Conservation (phyloP, 2,329 filamentous ascomycete species). For the Trichoderma atrobrunneum region DNA sequence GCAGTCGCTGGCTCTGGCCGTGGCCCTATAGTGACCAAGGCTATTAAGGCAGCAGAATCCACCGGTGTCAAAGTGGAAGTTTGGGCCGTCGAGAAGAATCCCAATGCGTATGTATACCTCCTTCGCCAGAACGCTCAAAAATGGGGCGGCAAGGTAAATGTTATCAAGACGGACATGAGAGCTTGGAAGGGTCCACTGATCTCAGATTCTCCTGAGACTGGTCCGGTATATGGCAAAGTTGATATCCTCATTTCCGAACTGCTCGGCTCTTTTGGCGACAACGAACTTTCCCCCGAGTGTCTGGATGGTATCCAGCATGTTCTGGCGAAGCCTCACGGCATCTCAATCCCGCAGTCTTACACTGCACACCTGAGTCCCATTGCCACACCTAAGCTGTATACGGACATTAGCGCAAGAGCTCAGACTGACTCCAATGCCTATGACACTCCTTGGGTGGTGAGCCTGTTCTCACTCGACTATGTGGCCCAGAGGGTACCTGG, state of each 20-base stretch:
- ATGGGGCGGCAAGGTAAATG: constrained; percentile 78
- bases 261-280: constrained; percentile 92
- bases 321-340: constrained; percentile 72
- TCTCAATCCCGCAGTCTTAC: constrained; percentile 91
- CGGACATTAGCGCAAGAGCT: constrained; percentile 68
- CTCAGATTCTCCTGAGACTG: constrained; percentile 40
- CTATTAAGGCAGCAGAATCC: constrained; percentile 72
- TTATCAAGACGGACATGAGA: constrained; percentile 97
- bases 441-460: constrained; percentile 92
- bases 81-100: constrained; percentile 97
- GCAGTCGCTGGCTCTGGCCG: constrained; percentile 92
- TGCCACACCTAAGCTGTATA: constrained; percentile 78
- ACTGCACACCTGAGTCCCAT: constrained; percentile 93
- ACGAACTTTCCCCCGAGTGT: constrained; percentile 94
- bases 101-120: constrained; percentile 91
- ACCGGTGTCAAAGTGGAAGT: constrained; percentile 78
- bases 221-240: constrained; percentile 61
- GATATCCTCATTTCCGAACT: constrained; percentile 95
- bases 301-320: constrained; percentile 93
- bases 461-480: constrained; percentile 85
- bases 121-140: constrained; percentile 77
- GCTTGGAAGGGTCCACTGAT: constrained; percentile 81
- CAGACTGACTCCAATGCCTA: constrained; percentile 67
- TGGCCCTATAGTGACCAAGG: constrained; percentile 85
- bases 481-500: constrained; percentile 64